phyloP scores from a whole-genome alignment of 345 rosid genomes.

The rapeseed (Brassica napus) region DNA sequence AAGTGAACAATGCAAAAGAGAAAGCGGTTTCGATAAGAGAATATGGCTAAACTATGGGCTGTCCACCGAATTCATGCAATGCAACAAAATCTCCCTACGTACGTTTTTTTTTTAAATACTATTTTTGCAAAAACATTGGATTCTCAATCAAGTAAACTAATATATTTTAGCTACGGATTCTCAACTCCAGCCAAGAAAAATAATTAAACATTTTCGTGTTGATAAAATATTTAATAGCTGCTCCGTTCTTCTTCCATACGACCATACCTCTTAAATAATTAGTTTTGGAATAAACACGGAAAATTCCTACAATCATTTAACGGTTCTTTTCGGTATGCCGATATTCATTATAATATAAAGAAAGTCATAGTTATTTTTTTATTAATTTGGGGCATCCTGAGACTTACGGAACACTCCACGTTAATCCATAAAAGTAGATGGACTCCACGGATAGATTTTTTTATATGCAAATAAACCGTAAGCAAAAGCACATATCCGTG shows the following conservation, averaged over 20 bases:
- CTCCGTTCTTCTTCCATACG: neutral
- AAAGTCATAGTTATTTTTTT: neutral
- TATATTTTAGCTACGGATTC: neutral
- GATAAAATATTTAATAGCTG: neutral
- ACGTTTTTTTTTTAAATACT: neutral
- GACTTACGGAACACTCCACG: too few relatives aligned
- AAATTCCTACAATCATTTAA: neutral
- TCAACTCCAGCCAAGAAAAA: neutral
- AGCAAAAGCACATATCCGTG: too few relatives aligned
- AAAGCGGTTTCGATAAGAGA: constrained; percentile 37
- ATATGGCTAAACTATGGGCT: constrained; percentile 33
- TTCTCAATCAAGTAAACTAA: constrained; percentile 1
- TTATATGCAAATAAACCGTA: too few relatives aligned
- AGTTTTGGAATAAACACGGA: neutral
- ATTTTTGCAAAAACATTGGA: neutral
- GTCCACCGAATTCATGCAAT: constrained; percentile 42
- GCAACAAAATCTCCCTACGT: constrained; percentile 40
- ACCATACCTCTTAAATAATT: neutral
- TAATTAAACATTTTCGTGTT: neutral
- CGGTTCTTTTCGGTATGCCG: constrained; percentile 4
- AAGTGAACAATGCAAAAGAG: neutral
- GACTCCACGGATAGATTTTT: too few relatives aligned
- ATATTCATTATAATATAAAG: neutral
- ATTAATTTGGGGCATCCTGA: too few relatives aligned
- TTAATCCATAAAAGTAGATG: too few relatives aligned